Percentiles rank a stretch among this genome's conserved stretches.
Conservation (phyloP, 768 basidiomycete genomes). For the Tylopilus subfusipes region DNA sequence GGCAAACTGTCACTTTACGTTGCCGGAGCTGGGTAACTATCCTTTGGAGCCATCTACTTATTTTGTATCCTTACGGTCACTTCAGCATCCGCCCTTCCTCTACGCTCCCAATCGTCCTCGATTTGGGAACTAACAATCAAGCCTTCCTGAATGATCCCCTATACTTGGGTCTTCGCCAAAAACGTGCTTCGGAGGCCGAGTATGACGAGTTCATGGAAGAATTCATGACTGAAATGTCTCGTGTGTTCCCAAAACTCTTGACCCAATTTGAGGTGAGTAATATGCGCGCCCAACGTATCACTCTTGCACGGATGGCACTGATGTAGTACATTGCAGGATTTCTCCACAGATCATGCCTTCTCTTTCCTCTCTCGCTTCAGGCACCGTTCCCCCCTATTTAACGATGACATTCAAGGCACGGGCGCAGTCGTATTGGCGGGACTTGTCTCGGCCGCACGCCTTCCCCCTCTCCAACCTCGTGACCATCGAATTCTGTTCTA, state of each 20-base stretch:
- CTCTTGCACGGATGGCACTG: background rate
- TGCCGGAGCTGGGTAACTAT: constrained; percentile 77
- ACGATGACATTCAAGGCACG: constrained; percentile 90
- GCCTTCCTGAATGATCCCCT: constrained; percentile 78
- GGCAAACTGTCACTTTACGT: constrained; percentile 92
- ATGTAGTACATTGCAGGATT: constrained; percentile 52
- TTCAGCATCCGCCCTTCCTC: constrained; percentile 70
- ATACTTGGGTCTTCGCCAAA: constrained; percentile 81
- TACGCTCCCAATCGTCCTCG: constrained; percentile 79
- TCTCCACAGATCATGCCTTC: constrained; percentile 90
- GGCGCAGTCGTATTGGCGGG: constrained; percentile 91
- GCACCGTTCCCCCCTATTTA: constrained; percentile 74
- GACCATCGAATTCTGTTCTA: constrained; percentile 89
- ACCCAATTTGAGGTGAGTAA: constrained; percentile 74
- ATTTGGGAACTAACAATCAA: constrained; percentile 87
- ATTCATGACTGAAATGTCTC: constrained; percentile 81
- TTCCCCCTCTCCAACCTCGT: constrained; percentile 60
- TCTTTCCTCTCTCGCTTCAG: constrained; percentile 76
- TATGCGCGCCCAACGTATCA: background rate
- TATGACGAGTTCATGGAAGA: constrained; percentile 88
- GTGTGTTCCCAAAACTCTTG: constrained; percentile 73
- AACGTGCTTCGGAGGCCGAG: constrained; percentile 56
- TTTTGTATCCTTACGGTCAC: background rate
- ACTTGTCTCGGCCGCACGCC: constrained; percentile 81
- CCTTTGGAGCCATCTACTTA: background rate